Evolutionary conservation across 352 stramenopile genomes (phyloP).

Genomic region (Elongisporangium undulatum): DNA sequence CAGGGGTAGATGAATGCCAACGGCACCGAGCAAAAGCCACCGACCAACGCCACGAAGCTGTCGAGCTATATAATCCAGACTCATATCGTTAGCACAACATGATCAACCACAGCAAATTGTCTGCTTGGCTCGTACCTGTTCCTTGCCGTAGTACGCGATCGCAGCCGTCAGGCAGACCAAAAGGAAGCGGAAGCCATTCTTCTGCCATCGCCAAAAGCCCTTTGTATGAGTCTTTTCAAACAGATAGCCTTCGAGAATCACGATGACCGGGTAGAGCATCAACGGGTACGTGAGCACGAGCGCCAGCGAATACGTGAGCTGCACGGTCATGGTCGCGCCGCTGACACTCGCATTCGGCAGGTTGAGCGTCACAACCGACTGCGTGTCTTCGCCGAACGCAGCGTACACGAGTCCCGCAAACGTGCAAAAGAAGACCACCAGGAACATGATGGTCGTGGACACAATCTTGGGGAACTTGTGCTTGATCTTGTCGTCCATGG

Average conservation of each 20-base stretch:
- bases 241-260: slow-evolving; percentile 64
- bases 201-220: slow-evolving; percentile 62
- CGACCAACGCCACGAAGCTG: slow-evolving; percentile 70
- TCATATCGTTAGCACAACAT: not conserved
- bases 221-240: slow-evolving; percentile 38
- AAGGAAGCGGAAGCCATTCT: slow-evolving; percentile 59
- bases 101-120: no score
- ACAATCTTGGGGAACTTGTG: slow-evolving; percentile 60
- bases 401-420: slow-evolving; percentile 56
- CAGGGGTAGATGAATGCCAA: slow-evolving; percentile 72
- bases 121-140: slow-evolving; percentile 17
- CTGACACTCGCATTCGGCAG: slow-evolving; percentile 45
- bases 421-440: slow-evolving; percentile 47
- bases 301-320: slow-evolving; percentile 60
- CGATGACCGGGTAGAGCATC: slow-evolving; percentile 68
- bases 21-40: slow-evolving; percentile 67
- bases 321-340: slow-evolving; percentile 52
- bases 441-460: slow-evolving; percentile 39
- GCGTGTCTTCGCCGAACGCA: slow-evolving; percentile 41
- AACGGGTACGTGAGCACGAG: slow-evolving; percentile 69
- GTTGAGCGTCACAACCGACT: slow-evolving; percentile 61
- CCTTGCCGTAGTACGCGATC: slow-evolving; percentile 60
- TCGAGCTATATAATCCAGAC: slow-evolving; percentile 23
- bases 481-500: slow-evolving; percentile 46
- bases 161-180: slow-evolving; percentile 58